Conservation (phyloP, 257 asterid species). For the Striga asiatica region DNA sequence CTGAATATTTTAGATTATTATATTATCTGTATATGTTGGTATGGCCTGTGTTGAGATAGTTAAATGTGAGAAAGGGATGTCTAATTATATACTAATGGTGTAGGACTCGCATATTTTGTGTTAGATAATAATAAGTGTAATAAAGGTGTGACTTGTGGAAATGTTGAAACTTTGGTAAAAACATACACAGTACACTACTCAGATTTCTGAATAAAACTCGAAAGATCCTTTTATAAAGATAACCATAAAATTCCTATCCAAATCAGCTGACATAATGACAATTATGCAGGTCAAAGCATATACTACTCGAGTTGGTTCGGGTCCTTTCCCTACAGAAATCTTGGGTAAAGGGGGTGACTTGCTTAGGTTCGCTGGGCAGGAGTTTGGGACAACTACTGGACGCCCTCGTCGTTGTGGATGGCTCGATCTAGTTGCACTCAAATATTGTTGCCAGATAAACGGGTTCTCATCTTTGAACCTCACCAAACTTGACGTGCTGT, state of each 20-base stretch:
- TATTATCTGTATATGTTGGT: not conserved
- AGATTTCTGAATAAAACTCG: not conserved
- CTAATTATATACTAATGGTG: not conserved
- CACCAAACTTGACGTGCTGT: slow-evolving; percentile 87
- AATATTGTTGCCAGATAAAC: slow-evolving; percentile 72
- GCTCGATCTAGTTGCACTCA: slow-evolving; percentile 91
- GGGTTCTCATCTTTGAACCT: slow-evolving; percentile 94
- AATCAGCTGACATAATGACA: no score
- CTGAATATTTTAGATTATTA: no score
- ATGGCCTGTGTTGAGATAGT: not conserved
- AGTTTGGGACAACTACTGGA: slow-evolving; percentile 96
- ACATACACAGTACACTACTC: no score
- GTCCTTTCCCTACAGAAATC: slow-evolving; percentile 95
- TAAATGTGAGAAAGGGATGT: not conserved
- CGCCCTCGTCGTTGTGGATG: slow-evolving; percentile 99
- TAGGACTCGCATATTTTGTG: not conserved
- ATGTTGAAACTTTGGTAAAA: no score
- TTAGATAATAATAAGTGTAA: not conserved
- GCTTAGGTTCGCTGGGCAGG: slow-evolving; percentile 87
- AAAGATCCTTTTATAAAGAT: not conserved
- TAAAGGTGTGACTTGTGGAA: no score
- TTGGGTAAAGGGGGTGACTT: slow-evolving; percentile 67
- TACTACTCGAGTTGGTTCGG: slow-evolving; percentile 95
- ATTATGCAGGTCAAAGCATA: slow-evolving; percentile 82
- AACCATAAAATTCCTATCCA: not conserved